Evolutionary conservation across 164 flowering plant genomes (phyloP), one percentile per base, ranked within the genome.

Genomic region (Hamamelis virginiana): DNA sequence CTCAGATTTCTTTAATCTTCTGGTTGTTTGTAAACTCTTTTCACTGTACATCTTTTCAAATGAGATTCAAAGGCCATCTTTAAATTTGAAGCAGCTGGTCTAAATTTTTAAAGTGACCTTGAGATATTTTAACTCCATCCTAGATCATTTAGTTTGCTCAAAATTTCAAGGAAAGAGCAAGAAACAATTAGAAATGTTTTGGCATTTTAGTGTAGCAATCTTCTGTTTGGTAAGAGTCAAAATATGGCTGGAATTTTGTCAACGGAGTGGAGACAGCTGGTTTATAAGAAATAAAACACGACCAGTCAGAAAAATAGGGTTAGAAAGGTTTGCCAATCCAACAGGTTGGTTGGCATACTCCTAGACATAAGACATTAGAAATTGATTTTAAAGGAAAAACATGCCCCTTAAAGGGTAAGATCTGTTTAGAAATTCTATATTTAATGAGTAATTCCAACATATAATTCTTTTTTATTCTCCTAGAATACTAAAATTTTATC

Each of bases 401-500:
- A 51, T 8, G 55, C 62, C 41, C 19, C n/a, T 27, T 27, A 28
- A 8, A 16, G 14, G 0, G 15, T 14, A 14, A 14, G 14, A 1
- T 59, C 27, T 22, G n/a, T 48, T 13, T 21, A 21, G 23, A 62
- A 9, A 22, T 21, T 44, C 14, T 11, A 10, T 14, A 23, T 46
- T 41, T 41, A 8, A 23, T 13, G 18, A 27, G 41, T 9, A 15
- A 48, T 18, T 65, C 57, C 1, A 1, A 1, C 28, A 21, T 38
- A 21, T 26, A 64, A 16, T 12, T 53, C 9, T 53, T 1, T 18
- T 8, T 38, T 41, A 18, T 51, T 59, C 26, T 47, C 22, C 71
- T 67, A 67, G 69, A 73, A 74, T 68, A 65, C 78, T 84, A 81
- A 83, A 62, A 69, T 82, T 75, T n/a, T 74, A 56, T 78, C 67